A percentile compares a stretch with the other conserved stretches of the same genome.
Evolutionary conservation across 805 yeast genomes (phyloP).

Genomic region (Priceomyces castillae): DNA sequence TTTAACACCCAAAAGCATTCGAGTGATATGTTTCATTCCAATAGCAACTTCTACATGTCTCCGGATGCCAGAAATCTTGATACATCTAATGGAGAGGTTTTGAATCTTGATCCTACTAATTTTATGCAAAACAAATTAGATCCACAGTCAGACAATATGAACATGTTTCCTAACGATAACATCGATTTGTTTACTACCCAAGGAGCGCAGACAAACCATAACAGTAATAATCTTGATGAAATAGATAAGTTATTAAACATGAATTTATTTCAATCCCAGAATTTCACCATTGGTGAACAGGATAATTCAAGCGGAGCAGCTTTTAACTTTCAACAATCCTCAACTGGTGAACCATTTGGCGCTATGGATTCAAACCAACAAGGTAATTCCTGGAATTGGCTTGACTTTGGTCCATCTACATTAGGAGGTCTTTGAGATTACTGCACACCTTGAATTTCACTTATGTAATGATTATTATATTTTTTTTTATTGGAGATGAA

Average conservation of each 20-base stretch:
- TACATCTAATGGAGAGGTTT: slow-evolving; percentile 5
- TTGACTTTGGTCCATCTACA: slow-evolving; percentile 33
- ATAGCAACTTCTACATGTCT: slow-evolving; percentile 23
- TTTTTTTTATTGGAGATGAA: too few relatives aligned
- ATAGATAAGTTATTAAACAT: slow-evolving; percentile 39
- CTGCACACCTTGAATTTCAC: too few relatives aligned
- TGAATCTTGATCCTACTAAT: slow-evolving; percentile 1
- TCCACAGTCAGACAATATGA: not conserved
- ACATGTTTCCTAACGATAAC: not conserved
- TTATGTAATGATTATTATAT: too few relatives aligned
- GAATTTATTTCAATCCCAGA: slow-evolving; percentile 37
- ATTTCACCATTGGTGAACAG: slow-evolving; percentile 22
- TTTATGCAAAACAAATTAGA: not conserved
- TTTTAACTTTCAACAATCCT: slow-evolving; percentile 6
- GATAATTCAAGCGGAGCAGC: not conserved
- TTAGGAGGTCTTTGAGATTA: not conserved
- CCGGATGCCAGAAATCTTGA: slow-evolving; percentile 13
- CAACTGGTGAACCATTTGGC: slow-evolving; percentile 9
- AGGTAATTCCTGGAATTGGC: slow-evolving; percentile 37
- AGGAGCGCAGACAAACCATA: not conserved
- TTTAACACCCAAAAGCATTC: slow-evolving; percentile 19
- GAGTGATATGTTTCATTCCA: slow-evolving; percentile 22
- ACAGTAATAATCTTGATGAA: slow-evolving; percentile 27
- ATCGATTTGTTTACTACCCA: not conserved
- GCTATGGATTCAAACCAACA: slow-evolving; percentile 2